These are phyloP conservation scores for Vitis labrusca DNA, from an alignment of 164 flowering plant species.

Conservation along the genomic window DNA sequence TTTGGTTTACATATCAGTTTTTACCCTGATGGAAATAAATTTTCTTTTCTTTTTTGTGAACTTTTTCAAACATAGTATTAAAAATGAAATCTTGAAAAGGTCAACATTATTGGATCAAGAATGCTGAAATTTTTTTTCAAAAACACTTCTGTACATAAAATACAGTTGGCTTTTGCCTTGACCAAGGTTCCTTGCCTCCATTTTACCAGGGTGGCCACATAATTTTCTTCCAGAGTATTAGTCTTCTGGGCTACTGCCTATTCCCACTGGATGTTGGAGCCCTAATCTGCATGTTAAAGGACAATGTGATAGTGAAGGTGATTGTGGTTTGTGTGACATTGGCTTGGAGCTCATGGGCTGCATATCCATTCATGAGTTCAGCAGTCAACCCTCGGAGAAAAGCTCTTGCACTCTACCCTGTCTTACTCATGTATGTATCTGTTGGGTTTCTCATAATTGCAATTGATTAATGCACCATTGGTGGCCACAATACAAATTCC, in stretches of 20 bases:
- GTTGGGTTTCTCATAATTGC: conserved; percentile 98
- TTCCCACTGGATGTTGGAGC: conserved; percentile 93
- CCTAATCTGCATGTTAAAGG: conserved; percentile 78
- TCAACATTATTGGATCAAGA: too few relatives aligned
- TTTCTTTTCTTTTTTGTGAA: too few relatives aligned
- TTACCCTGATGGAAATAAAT: too few relatives aligned
- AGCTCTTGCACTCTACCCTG: conserved; percentile 97
- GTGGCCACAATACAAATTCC: background rate
- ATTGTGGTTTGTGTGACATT: conserved; percentile 77
- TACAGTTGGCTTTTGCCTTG: background rate
- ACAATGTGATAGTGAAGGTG: conserved; percentile 71
- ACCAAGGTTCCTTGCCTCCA: background rate
- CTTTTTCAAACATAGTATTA: too few relatives aligned
- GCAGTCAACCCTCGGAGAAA: conserved; percentile 97
- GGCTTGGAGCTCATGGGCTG: conserved; percentile 99
- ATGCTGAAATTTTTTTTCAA: too few relatives aligned
- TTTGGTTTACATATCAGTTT: too few relatives aligned
- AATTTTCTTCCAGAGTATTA: conserved; percentile 93
- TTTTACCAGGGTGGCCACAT: conserved; percentile 90
- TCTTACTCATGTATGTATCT: conserved; percentile 93
- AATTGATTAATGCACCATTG: conserved; percentile 49
- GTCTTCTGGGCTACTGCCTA: conserved; percentile 92
- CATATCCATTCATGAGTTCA: conserved; percentile 97
- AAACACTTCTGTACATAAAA: too few relatives aligned
- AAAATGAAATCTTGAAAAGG: too few relatives aligned